These are phyloP conservation scores for Cyphellophora attinorum DNA, from an alignment of 2,329 filamentous ascomycete species.

Conservation along the genomic window DNA sequence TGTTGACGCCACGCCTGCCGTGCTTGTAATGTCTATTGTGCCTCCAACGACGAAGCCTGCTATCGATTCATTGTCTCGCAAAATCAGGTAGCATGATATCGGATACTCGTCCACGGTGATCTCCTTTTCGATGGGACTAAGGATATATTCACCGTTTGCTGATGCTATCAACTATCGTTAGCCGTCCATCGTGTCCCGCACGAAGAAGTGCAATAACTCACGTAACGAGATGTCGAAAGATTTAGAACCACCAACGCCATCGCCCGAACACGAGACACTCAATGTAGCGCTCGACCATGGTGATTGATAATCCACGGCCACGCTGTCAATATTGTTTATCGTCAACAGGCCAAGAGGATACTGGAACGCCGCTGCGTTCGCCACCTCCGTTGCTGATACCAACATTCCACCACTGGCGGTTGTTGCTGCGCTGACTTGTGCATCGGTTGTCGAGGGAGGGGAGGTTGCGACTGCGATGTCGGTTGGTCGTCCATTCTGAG, in stretches of 20 bases:
- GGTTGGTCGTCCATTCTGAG: not conserved
- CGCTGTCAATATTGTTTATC: conserved; percentile 1
- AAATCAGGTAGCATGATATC: not conserved
- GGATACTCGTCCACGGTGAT: not conserved
- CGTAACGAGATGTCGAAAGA: not conserved
- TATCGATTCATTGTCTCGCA: not conserved
- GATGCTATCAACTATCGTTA: no score
- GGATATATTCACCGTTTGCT: not conserved
- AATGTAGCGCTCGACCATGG: not conserved
- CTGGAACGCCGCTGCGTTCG: not conserved
- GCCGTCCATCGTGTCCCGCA: no score
- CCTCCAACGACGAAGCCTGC: not conserved
- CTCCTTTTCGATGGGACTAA: not conserved
- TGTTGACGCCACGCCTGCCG: not conserved
- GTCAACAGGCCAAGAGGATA: not conserved
- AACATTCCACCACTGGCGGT: not conserved
- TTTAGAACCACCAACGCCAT: not conserved
- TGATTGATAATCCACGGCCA: not conserved
- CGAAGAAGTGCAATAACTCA: no score
- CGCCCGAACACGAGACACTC: not conserved
- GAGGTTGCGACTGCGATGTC: not conserved
- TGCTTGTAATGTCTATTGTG: not conserved
- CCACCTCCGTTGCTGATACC: not conserved
- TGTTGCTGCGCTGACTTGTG: not conserved
- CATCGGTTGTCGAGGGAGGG: not conserved